These are phyloP conservation scores for Rubia balearica DNA, from an alignment of 305 asterid genomes.

Conservation along the genomic window DNA sequence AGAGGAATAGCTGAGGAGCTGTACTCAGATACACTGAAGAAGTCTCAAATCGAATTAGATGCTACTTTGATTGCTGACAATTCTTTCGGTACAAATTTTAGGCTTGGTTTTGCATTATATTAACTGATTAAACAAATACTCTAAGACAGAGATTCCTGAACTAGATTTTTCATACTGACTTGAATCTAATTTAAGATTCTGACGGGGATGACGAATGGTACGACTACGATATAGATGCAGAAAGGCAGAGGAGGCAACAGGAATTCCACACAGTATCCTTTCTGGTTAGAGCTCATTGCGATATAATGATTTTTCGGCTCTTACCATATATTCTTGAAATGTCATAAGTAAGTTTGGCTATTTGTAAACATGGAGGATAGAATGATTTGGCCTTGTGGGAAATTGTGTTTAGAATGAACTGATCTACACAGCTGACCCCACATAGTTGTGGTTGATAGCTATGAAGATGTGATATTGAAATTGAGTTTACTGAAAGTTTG, in stretches of 20 bases:
- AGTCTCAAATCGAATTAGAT: slow-evolving; percentile 1
- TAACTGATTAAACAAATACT: background rate
- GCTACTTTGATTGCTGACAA: background rate
- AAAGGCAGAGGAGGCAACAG: slow-evolving; percentile 6
- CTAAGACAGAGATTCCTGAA: background rate
- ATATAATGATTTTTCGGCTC: background rate
- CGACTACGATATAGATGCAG: slow-evolving; percentile 1
- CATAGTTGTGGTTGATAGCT: too few species aligned
- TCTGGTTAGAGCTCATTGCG: background rate
- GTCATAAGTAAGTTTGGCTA: background rate
- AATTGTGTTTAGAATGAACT: background rate
- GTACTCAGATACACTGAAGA: background rate
- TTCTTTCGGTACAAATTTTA: background rate
- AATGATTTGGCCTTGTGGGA: background rate
- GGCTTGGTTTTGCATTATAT: background rate
- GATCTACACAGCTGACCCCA: background rate
- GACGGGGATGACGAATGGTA: slow-evolving; percentile 2
- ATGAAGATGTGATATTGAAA: slow-evolving; percentile 1
- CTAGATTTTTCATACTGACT: background rate
- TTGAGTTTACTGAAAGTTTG: background rate
- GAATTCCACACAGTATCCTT: slow-evolving; percentile 8
- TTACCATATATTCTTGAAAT: background rate
- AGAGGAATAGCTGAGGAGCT: slow-evolving; percentile 3
- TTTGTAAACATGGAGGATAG: background rate
- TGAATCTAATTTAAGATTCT: background rate